Evolutionary conservation across 2,329 filamentous ascomycete species (phyloP), one percentile per base, ranked within the genome.

Genomic region (Botrytis fragariae): DNA sequence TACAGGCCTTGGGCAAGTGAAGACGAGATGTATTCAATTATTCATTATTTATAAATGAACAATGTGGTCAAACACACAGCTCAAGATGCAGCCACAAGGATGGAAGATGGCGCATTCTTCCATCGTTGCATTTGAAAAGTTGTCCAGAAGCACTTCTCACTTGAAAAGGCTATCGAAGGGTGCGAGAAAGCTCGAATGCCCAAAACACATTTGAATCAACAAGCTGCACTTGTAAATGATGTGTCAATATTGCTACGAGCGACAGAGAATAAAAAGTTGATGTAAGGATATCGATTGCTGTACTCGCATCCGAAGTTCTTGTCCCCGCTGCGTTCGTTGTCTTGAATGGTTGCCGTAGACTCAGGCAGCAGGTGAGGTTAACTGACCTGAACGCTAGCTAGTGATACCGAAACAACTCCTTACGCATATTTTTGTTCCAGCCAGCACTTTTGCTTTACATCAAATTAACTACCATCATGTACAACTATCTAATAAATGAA

Each of bases 141-240:
- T 37, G 25, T 29, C 20, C 48, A 59, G 35, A 57, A 32, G 32
- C 32, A 35, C n/a, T 42, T 69, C 8, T 37, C 65, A 20, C 44
- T 69, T 51, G 48, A 57, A 32, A 37, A 68, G 32, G 32, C 7
- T 9, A 16, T 57, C 4, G 9, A 68, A n/a, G 7, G 39, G 35
- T 42, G 20, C 39, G 25, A n/a, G 25, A 29, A n/a, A 39, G 32
- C 12, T 54, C 44, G 44, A 37, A 29, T 69, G 16, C 48, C 48
- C 25, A 51, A 69, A 42, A 45, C 48, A 22, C 2, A 37, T 18
- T 57, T 20, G 0, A 39, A 69, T 25, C 3, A 84, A 76, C 83
- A 85, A 74, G 78, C 83, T 5, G 83, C 80, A 0, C 83, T 81
- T 72, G 73, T 83, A 35, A 84, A 83, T 74, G 82, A 83, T 10